Evolutionary conservation across 1,284 basidiomycete species (phyloP), one percentile per base, ranked within the genome.

Genomic region (Cystobasidium slooffiae): DNA sequence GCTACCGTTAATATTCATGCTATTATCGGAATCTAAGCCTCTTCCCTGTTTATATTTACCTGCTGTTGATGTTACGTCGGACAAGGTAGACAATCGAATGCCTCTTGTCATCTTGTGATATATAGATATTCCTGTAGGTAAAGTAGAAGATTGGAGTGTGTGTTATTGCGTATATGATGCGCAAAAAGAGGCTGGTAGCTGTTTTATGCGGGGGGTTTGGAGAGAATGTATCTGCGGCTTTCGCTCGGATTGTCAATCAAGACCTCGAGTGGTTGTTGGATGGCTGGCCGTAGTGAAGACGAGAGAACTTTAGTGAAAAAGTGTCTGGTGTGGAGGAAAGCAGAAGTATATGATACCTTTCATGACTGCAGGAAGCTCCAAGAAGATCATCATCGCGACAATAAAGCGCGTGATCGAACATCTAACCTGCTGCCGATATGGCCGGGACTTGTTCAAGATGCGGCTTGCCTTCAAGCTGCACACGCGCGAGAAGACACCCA

Each of bases 211-310:
- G 39, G 31, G 14, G 10, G 41, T 59, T 31, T 39, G n/a, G 56
- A 39, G 43, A 59, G 56, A 31, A 37, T 37, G 31, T 31, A 5
- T 31, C 31, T 58, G 24, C 10, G 20, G 12, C 12, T n/a, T 14
- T 64, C 37, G n/a, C 66, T 68, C 66, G 66, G 51, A 56, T n/a
- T 24, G 56, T 68, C 66, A 68, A 43, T 31, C 7, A 68, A 68
- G 66, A 68, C 39, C 66, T 68, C 66, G 66, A 68, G 66, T 20
- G 53, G 22, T 22, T 41, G 22, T 22, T 56, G 39, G 31, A 14
- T 7, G 6, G n/a, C 55, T 37, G 24, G 10, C n/a, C 39, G 10
- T 43, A 41, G 6, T 41, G 9, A 41, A 59, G 56, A 59, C 56
- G 56, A 59, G 56, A 59, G 56, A 59, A 59, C 56, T 59, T 59